Conservation (phyloP, 2,329 filamentous ascomycete species). For the Nigrospora oryzae region DNA sequence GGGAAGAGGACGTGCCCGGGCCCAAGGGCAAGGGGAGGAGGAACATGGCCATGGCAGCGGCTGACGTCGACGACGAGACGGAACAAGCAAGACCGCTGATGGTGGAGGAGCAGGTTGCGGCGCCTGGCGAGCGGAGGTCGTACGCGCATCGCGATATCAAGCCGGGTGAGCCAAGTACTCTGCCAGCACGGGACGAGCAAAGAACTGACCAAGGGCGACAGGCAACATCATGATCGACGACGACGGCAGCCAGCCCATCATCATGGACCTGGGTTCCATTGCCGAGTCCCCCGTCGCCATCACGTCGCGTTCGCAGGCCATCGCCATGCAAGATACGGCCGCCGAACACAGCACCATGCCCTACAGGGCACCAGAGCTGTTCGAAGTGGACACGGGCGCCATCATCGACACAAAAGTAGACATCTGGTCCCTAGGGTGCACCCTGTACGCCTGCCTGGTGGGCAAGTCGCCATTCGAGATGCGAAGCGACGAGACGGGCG, state of each 20-base stretch:
- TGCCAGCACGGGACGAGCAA: neutral
- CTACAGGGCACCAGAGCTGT: slow-evolving; percentile 93
- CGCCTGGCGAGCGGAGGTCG: slow-evolving; percentile 61
- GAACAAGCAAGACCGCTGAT: slow-evolving; percentile 78
- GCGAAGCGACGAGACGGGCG: slow-evolving; percentile 90
- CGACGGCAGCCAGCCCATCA: slow-evolving; percentile 75
- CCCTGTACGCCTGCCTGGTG: slow-evolving; percentile 92
- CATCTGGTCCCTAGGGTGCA: slow-evolving; percentile 96
- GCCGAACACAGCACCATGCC: slow-evolving; percentile 98
- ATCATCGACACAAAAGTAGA: slow-evolving; percentile 94
- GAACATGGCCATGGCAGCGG: slow-evolving; percentile 25
- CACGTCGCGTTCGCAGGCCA: slow-evolving; percentile 79
- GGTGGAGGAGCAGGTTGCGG: slow-evolving; percentile 65
- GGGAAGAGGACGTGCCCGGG: slow-evolving; percentile 30
- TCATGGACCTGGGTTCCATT: slow-evolving; percentile 95
- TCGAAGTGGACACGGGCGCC: slow-evolving; percentile 91
- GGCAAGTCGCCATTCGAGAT: slow-evolving; percentile 97
- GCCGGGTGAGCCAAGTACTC: slow-evolving; percentile 53
- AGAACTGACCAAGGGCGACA: slow-evolving; percentile 13
- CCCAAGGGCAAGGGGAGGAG: slow-evolving; percentile 27
- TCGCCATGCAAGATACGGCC: slow-evolving; percentile 88
- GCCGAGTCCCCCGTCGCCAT: slow-evolving; percentile 81
- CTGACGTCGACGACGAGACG: slow-evolving; percentile 61
- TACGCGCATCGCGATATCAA: slow-evolving; percentile 98
- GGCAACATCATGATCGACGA: slow-evolving; percentile 98